Evolutionary conservation across 257 asterid species (phyloP), one percentile per base, ranked within the genome.

Genomic region (Solanum clarkiae): DNA sequence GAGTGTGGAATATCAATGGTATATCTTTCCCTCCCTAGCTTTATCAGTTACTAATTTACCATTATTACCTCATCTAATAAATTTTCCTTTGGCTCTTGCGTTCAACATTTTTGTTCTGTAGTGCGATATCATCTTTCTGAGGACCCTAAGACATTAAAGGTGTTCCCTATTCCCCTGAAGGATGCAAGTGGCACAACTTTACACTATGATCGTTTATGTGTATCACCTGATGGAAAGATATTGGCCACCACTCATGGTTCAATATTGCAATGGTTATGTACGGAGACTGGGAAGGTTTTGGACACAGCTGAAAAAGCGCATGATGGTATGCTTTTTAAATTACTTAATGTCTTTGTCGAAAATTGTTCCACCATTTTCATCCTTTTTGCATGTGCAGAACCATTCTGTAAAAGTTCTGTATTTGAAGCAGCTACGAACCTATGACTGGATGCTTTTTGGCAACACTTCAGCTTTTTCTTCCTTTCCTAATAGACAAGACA

Each of bases 1-100:
- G 99, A 88, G 89, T 89, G 87, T 97, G 99, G 99, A 97, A 97
- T 86, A 94, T 97, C 88, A 91, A 94, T 72, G 99, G 99, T 95
- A 92, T 32, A 92, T 72, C 74, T 15, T 36, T 49, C 7, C 26
- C 10, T 79, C 65, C 65, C 16, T 79, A 53, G 82, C 63, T 29
- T 53, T 79, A 16, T 26, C 26, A 53, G 82, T 79, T 16, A 53
- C 82, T 63, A 59, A 15, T 20, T 70, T 59, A 83, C 51, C 53
- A 29, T 84, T 53, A 55, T 47, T 79, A 26, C 65, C 82, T 79
- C 26, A 1, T 84, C 81, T 24, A 84, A 68, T 68, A 18, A 53
- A 66, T 57, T 56, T 32, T 84, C 70, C 32, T 45, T 42, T 14
- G 68, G 45, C 45, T 42, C 66, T 26, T 83, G 4, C 14, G 26